Conservation (phyloP, 2,329 filamentous ascomycete genomes). For the Cephalotrichum gorgonifer region DNA sequence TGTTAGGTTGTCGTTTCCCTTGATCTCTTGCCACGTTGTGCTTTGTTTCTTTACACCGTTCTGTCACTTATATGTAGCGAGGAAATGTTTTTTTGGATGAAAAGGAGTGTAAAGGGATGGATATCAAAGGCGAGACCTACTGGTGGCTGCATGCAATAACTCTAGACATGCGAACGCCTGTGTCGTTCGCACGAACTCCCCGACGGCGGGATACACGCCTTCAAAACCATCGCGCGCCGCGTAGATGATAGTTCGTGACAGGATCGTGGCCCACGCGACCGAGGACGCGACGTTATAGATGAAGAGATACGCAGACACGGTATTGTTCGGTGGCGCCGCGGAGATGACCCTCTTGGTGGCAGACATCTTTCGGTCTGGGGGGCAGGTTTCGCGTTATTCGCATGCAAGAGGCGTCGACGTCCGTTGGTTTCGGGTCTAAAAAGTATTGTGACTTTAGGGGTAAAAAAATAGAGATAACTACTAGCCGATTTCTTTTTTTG, state of each 20-base stretch:
- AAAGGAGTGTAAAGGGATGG: not conserved
- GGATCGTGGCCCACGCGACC: constrained; percentile 66
- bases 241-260: constrained; percentile 52
- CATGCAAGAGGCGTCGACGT: no score
- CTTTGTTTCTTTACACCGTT: no score
- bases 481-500: no score
- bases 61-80: constrained; percentile 5
- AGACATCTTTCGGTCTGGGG: no score
- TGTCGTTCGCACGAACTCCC: constrained; percentile 63
- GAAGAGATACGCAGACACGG: constrained; percentile 51
- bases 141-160: constrained; percentile 67
- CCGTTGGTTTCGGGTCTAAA: no score
- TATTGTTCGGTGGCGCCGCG: not conserved
- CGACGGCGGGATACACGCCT: constrained; percentile 50
- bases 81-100: not conserved
- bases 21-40: no score
- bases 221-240: constrained; percentile 44
- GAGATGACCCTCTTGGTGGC: no score
- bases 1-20: no score
- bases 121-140: constrained; percentile 34
- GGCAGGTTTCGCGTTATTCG: no score
- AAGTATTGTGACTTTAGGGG: no score
- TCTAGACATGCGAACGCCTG: constrained; percentile 80
- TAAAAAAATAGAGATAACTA: no score
- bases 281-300: constrained; percentile 77